Percentiles rank a stretch among this genome's conserved stretches.
Conservation (phyloP, 345 rosid species). For the Eucalyptus sp. region DNA sequence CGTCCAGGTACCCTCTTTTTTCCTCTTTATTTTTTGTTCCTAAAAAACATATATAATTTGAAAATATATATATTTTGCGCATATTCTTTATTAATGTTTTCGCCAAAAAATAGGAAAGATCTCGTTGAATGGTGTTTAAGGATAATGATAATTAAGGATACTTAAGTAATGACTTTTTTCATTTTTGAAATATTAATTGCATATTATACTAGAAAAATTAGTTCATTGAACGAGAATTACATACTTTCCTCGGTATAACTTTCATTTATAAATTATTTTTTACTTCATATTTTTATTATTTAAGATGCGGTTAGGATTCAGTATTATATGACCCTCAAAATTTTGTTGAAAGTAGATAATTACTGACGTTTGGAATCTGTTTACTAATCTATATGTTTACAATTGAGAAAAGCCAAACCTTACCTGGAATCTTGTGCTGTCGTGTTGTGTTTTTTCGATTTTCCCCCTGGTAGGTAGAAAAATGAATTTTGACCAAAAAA, state of each 20-base stretch:
- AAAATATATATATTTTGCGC: neutral
- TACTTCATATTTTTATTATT: neutral
- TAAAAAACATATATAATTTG: neutral
- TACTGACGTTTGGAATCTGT: neutral
- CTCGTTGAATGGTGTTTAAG: neutral
- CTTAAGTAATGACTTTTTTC: neutral
- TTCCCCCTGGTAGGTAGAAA: neutral
- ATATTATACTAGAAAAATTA: neutral
- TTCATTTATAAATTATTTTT: neutral
- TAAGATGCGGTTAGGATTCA: neutral
- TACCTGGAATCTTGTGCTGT: neutral
- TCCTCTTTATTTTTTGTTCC: neutral
- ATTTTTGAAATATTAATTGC: neutral
- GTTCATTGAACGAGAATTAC: neutral
- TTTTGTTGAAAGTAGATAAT: neutral
- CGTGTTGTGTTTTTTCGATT: neutral
- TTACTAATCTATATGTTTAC: neutral
- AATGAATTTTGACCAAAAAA: neutral
- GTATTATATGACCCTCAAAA: neutral
- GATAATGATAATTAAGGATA: neutral
- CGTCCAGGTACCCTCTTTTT: slow-evolving; percentile 54
- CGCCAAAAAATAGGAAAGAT: neutral
- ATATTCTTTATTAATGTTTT: neutral
- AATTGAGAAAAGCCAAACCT: neutral
- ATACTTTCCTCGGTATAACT: neutral